These are phyloP conservation scores for Lentinula sp. DNA, from an alignment of 768 basidiomycete species.

Conservation along the genomic window DNA sequence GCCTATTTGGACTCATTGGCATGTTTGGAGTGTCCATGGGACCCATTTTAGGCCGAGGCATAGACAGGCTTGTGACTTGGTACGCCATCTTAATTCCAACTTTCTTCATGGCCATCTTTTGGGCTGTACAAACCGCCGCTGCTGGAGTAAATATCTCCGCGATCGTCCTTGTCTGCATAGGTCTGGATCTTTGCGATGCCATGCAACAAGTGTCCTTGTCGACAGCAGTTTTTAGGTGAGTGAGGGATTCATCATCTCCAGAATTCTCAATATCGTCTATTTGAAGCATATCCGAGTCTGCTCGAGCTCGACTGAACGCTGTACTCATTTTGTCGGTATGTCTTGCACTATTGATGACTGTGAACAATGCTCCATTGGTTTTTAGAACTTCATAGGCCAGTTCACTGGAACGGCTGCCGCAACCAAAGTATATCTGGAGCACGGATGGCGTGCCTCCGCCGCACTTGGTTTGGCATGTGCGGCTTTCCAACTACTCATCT, in stretches of 20 bases:
- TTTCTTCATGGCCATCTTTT: slow-evolving; percentile 27
- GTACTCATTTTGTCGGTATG: slow-evolving; percentile 58
- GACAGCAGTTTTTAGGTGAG: slow-evolving; percentile 36
- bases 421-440: slow-evolving; percentile 39
- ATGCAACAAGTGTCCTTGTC: slow-evolving; percentile 45
- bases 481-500: slow-evolving; percentile 32
- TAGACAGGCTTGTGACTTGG: slow-evolving; percentile 56
- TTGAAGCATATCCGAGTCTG: slow-evolving; percentile 28
- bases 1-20: slow-evolving; percentile 54
- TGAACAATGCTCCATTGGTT: not conserved
- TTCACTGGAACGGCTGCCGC: slow-evolving; percentile 53
- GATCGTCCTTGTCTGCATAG: slow-evolving; percentile 44
- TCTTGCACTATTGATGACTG: not conserved
- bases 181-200: slow-evolving; percentile 48
- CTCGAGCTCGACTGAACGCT: slow-evolving; percentile 62
- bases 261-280: not conserved
- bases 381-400: slow-evolving; percentile 46
- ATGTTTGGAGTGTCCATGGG: slow-evolving; percentile 44
- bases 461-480: slow-evolving; percentile 36
- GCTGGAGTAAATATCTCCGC: slow-evolving; percentile 45
- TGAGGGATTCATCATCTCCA: slow-evolving; percentile 23
- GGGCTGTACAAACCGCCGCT: slow-evolving; percentile 41
- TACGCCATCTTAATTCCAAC: slow-evolving; percentile 43
- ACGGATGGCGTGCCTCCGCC: slow-evolving; percentile 48
- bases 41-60: slow-evolving; percentile 45